phyloP scores from a whole-genome alignment of 495 filamentous ascomycete species.

The Neurospora sp. region DNA sequence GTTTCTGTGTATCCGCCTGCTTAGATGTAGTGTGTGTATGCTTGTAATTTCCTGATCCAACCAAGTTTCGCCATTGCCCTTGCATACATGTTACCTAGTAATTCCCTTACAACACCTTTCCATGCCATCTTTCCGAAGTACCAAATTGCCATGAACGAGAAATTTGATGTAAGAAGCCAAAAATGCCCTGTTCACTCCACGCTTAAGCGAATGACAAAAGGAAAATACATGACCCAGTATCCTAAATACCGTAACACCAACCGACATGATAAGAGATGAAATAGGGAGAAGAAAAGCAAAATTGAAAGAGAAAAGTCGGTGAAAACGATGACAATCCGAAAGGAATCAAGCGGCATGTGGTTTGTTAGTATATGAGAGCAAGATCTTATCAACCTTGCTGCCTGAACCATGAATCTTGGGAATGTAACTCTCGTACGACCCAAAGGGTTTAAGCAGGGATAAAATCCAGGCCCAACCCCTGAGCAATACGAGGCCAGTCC shows the following conservation, averaged over 20 bases:
- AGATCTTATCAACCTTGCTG: too few relatives aligned
- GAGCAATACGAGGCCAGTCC: conserved; percentile 85
- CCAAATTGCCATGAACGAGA: not conserved
- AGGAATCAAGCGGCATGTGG: not conserved
- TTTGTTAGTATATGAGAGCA: too few relatives aligned
- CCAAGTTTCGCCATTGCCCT: not conserved
- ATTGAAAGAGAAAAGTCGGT: not conserved
- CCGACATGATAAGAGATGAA: not conserved
- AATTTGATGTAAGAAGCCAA: not conserved
- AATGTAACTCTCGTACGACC: too few relatives aligned
- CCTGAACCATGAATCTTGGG: too few relatives aligned
- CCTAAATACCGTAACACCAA: not conserved
- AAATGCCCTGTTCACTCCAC: not conserved
- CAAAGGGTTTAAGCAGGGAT: conserved; percentile 31
- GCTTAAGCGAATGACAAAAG: not conserved
- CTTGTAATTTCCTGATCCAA: not conserved
- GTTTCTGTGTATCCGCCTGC: not conserved
- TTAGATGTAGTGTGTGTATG: not conserved
- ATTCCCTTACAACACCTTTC: not conserved
- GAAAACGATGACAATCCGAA: not conserved
- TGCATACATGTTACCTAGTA: not conserved
- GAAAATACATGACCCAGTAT: not conserved
- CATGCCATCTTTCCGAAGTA: not conserved
- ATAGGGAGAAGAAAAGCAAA: not conserved
- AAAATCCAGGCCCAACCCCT: conserved; percentile 71